Conservation (phyloP, 768 basidiomycete genomes). For the Candolleomyces efflorescens region DNA sequence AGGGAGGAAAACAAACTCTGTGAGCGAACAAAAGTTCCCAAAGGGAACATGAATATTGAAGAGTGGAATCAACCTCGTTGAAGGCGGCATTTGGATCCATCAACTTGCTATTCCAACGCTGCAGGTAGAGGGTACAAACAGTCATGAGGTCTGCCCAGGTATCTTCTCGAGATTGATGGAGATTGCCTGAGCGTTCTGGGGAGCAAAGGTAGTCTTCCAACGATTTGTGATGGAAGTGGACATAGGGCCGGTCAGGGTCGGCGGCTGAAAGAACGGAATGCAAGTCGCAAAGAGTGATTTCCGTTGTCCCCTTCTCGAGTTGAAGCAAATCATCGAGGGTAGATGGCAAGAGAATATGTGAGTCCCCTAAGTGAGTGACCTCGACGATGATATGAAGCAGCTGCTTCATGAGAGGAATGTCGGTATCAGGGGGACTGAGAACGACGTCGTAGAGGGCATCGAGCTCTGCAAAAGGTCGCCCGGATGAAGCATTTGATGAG, state of each 20-base stretch:
- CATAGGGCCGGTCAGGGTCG: not conserved
- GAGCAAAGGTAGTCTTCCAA: constrained; percentile 1
- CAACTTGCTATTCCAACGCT: too few species aligned
- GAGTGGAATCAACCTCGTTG: too few species aligned
- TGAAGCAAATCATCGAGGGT: not conserved
- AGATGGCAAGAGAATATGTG: not conserved
- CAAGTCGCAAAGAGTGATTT: not conserved
- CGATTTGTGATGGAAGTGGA: not conserved
- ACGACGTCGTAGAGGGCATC: not conserved
- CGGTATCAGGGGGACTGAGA: not conserved
- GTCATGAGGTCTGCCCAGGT: too few species aligned
- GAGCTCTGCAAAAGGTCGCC: constrained; percentile 1
- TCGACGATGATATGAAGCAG: not conserved
- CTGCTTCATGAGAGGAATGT: not conserved
- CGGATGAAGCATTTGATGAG: not conserved
- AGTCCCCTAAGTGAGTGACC: not conserved
- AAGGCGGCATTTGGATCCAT: too few species aligned
- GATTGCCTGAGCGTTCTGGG: not conserved
- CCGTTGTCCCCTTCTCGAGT: not conserved
- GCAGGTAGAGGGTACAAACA: too few species aligned
- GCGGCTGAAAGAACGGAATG: not conserved
- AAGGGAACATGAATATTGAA: too few species aligned
- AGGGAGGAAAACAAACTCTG: too few species aligned
- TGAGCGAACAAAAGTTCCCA: too few species aligned
- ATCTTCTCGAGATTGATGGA: too few species aligned